These are phyloP conservation scores for Phytopythium sindhum DNA, from an alignment of 352 stramenopile species.

Conservation along the genomic window DNA sequence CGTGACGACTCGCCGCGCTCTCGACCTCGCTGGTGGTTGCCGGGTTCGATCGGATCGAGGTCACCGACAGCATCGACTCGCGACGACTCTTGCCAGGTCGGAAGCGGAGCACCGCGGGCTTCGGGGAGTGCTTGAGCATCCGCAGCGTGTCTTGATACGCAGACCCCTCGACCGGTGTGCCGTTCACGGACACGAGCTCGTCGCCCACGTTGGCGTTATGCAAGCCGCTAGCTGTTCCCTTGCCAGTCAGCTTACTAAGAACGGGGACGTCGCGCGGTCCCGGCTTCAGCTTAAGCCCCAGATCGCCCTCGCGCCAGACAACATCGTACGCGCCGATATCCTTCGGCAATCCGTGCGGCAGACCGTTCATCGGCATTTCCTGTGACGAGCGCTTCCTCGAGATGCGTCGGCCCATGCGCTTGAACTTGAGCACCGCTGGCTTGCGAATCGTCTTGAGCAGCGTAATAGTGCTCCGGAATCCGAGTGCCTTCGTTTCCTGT, in stretches of 20 bases:
- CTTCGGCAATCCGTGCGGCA: constrained; percentile 18
- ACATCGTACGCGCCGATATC: constrained; percentile 81
- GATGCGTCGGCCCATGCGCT: constrained; percentile 75
- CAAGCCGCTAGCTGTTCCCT: constrained; percentile 74
- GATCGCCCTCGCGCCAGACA: constrained; percentile 83
- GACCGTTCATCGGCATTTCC: constrained; percentile 27
- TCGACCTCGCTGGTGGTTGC: constrained; percentile 40
- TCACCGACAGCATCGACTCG: constrained; percentile 54
- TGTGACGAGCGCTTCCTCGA: constrained; percentile 52
- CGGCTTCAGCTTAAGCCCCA: constrained; percentile 85
- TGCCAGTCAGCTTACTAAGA: constrained; percentile 81
- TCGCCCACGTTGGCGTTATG: constrained; percentile 82
- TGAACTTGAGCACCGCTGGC: constrained; percentile 86
- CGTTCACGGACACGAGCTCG: constrained; percentile 84
- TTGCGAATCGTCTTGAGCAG: constrained; percentile 85
- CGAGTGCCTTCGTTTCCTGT: constrained; percentile 80
- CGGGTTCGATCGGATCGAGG: constrained; percentile 56
- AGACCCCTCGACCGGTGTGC: constrained; percentile 69
- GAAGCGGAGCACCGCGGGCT: constrained; percentile 80
- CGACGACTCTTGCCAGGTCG: constrained; percentile 54
- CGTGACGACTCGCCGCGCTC: constrained; percentile 34
- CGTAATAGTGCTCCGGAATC: constrained; percentile 83
- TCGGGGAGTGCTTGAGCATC: constrained; percentile 86
- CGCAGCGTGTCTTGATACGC: constrained; percentile 83
- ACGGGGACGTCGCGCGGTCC: constrained; percentile 71